Conservation (phyloP, 768 basidiomycete genomes). For the Tephrocybe sp. region DNA sequence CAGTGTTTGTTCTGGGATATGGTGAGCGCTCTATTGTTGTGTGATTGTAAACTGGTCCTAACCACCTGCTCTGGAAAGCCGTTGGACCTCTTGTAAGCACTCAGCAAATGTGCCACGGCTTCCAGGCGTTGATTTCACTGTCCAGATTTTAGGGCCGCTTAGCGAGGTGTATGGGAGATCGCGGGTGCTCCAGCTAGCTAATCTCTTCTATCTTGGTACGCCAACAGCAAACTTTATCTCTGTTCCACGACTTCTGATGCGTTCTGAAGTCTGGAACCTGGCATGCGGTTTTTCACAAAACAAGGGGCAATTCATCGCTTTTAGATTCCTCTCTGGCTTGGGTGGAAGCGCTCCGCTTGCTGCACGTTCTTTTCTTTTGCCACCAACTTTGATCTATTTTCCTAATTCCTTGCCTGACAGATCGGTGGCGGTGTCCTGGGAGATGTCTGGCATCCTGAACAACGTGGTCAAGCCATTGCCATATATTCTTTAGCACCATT, state of each 20-base stretch:
- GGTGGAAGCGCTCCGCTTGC: slow-evolving; percentile 72
- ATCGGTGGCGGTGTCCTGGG: slow-evolving; percentile 64
- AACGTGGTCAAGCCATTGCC: slow-evolving; percentile 64
- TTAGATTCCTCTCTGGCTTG: slow-evolving; percentile 66
- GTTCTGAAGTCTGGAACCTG: slow-evolving; percentile 54
- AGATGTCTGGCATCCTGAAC: slow-evolving; percentile 59
- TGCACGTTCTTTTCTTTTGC: slow-evolving; percentile 40
- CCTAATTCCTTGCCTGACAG: slow-evolving; percentile 20
- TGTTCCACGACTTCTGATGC: background rate
- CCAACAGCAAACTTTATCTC: background rate
- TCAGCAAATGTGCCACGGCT: background rate
- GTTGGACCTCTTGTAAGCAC: slow-evolving; percentile 44
- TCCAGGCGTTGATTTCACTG: no score
- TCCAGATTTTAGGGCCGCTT: slow-evolving; percentile 52
- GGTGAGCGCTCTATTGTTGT: slow-evolving; percentile 34
- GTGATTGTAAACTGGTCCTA: background rate
- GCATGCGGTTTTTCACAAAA: slow-evolving; percentile 64
- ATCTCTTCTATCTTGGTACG: slow-evolving; percentile 65
- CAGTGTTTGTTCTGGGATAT: slow-evolving; percentile 52
- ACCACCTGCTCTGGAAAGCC: slow-evolving; percentile 28
- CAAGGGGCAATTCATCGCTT: slow-evolving; percentile 55
- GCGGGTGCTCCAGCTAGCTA: slow-evolving; percentile 56
- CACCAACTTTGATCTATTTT: slow-evolving; percentile 18
- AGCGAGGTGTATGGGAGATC: slow-evolving; percentile 73
- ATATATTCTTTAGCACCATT: slow-evolving; percentile 65